These are phyloP conservation scores for Nothophaeocryptopus gaeumannii DNA, from an alignment of 2,329 filamentous ascomycete genomes.

Conservation along the genomic window DNA sequence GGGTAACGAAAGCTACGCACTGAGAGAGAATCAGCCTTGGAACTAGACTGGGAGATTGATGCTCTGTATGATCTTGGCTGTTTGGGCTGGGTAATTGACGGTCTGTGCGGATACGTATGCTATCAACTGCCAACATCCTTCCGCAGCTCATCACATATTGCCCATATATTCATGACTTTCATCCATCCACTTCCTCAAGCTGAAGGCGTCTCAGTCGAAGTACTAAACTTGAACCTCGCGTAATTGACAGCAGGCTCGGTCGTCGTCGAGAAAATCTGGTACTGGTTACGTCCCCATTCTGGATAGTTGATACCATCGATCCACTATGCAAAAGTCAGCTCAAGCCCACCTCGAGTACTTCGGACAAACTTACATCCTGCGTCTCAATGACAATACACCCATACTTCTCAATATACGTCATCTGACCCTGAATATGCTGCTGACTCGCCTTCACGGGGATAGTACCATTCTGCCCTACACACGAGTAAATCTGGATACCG, in stretches of 20 bases:
- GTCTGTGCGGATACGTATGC: no score
- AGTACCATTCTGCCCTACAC: conserved; percentile 33
- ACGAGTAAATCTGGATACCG: conserved; percentile 34
- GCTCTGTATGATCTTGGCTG: no score
- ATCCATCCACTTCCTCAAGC: no score
- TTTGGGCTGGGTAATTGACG: no score
- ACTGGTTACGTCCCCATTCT: conserved; percentile 69
- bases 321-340: conserved; percentile 46
- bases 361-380: conserved; percentile 26
- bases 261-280: conserved; percentile 43
- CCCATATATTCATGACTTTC: no score
- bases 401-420: conserved; percentile 52
- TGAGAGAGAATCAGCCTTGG: no score
- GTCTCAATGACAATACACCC: conserved; percentile 83
- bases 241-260: conserved; percentile 24
- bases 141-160: no score
- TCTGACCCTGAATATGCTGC: conserved; percentile 27
- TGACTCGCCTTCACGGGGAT: conserved; percentile 33
- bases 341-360: no score
- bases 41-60: no score
- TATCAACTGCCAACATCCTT: no score
- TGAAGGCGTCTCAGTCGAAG: no score
- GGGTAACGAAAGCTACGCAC: no score
- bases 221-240: conserved; percentile 24
- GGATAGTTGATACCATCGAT: conserved; percentile 96